Conservation (phyloP, 345 rosid genomes). For the Gossypium australe region DNA sequence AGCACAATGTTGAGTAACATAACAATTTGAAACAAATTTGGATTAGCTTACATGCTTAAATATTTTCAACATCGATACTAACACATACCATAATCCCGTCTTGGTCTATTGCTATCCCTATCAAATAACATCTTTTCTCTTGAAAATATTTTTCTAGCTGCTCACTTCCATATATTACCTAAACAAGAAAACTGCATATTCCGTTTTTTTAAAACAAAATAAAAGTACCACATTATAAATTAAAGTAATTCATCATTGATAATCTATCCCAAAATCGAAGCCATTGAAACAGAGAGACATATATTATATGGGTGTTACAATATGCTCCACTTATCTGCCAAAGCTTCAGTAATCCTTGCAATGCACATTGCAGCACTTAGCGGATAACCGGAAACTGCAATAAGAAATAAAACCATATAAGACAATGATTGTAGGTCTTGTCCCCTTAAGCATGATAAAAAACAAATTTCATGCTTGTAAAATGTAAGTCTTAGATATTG, state of each 20-base stretch:
- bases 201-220: background rate
- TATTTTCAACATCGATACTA: no score
- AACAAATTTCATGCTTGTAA: background rate
- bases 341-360: constrained; percentile 66
- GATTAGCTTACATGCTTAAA: no score
- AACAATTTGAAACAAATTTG: no score
- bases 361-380: constrained; percentile 84
- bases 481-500: background rate
- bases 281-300: background rate
- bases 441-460: background rate
- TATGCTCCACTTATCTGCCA: constrained; percentile 45
- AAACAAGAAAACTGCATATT: no score
- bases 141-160: no score
- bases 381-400: constrained; percentile 84
- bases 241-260: background rate
- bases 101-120: no score
- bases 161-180: background rate
- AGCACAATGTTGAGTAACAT: no score
- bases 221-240: background rate
- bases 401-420: background rate
- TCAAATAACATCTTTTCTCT: no score
- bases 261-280: background rate
- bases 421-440: background rate
- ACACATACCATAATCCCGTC: no score
- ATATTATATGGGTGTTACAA: constrained; percentile 12